phyloP scores from a whole-genome alignment of 805 yeast genomes.

The Candida vaughaniae region DNA sequence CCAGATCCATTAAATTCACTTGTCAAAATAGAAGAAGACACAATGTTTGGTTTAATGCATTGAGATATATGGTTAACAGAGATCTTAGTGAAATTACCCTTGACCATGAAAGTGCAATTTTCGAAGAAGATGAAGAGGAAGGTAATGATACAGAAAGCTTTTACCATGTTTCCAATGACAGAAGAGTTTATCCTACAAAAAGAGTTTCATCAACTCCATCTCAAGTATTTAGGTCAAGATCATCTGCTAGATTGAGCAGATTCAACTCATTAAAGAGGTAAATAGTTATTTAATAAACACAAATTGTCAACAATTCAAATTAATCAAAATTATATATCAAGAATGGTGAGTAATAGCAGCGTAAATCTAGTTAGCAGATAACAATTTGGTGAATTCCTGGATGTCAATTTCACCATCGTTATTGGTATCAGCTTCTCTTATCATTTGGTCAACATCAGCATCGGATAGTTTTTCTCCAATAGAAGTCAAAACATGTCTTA shows the following conservation, averaged over 20 bases:
- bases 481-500: slow-evolving; percentile 94
- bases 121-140: slow-evolving; percentile 13
- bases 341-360: too few species aligned
- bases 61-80: slow-evolving; percentile 70
- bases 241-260: slow-evolving; percentile 17
- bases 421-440: slow-evolving; percentile 90
- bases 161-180: slow-evolving; percentile 16
- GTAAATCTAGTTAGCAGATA: slow-evolving; percentile 62
- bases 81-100: slow-evolving; percentile 56
- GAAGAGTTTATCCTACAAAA: slow-evolving; percentile 23
- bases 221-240: slow-evolving; percentile 13
- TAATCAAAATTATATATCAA: slow-evolving; percentile 1
- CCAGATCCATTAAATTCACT: slow-evolving; percentile 70
- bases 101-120: slow-evolving; percentile 25
- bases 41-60: slow-evolving; percentile 85
- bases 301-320: neutral
- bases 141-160: slow-evolving; percentile 17
- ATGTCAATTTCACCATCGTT: slow-evolving; percentile 98
- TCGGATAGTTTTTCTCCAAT: slow-evolving; percentile 97
- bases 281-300: slow-evolving; percentile 1
- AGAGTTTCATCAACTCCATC: slow-evolving; percentile 17
- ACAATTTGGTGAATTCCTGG: slow-evolving; percentile 90
- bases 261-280: slow-evolving; percentile 17
- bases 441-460: slow-evolving; percentile 96
- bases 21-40: slow-evolving; percentile 87